Percentiles rank a stretch among this genome's conserved stretches.
Conservation (phyloP, 306 rosid species). For the Vigna reflexopilosa region DNA sequence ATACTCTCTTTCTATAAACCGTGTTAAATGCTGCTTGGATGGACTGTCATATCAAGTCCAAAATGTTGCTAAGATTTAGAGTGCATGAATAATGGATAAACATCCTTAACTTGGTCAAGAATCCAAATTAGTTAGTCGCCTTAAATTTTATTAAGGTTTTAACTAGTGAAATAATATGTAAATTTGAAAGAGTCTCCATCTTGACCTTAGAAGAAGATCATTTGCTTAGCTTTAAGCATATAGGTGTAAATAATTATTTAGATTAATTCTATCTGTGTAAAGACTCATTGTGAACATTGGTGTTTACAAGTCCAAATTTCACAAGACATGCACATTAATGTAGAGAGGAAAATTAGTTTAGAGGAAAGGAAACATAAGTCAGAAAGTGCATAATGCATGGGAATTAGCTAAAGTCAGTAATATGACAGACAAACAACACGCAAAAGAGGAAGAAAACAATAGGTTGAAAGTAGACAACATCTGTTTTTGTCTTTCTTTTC, state of each 20-base stretch:
- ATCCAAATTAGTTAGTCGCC: neutral
- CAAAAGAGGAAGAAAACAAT: conserved; percentile 11
- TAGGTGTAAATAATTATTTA: no score
- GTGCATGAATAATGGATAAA: conserved; percentile 8
- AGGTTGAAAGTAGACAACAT: conserved; percentile 23
- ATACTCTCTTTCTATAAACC: no score
- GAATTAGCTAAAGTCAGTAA: conserved; percentile 44
- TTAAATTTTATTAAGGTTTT: conserved; percentile 12
- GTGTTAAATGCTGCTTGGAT: no score
- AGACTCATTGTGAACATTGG: no score
- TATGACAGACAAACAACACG: conserved; percentile 33
- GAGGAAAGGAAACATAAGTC: conserved; percentile 49
- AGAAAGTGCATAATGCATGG: conserved; percentile 43
- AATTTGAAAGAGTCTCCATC: neutral
- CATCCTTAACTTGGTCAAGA: neutral
- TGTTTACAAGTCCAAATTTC: conserved; percentile 42
- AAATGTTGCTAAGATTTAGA: neutral
- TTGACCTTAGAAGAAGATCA: no score
- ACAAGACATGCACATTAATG: conserved; percentile 36
- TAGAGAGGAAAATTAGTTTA: conserved; percentile 24
- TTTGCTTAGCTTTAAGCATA: no score
- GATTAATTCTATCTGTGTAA: no score
- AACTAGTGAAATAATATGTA: neutral
- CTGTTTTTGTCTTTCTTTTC: conserved; percentile 26
- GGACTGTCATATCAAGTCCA: no score